phyloP scores from a whole-genome alignment of 495 filamentous ascomycete species.

The Echria macrotheca region DNA sequence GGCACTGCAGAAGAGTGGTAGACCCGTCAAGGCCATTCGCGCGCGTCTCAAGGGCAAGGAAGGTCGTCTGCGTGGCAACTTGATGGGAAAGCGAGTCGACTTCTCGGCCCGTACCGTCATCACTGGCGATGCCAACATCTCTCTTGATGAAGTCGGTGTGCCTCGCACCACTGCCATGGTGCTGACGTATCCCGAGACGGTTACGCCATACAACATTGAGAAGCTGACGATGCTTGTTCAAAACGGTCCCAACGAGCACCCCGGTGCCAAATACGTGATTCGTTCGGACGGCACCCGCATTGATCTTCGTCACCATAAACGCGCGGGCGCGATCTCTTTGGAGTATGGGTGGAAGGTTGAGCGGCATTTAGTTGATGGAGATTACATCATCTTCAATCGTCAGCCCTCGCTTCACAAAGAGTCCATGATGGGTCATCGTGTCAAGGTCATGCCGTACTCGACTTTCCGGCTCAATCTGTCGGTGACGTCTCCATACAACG shows the following conservation, averaged over 20 bases:
- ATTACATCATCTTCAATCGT: conserved; percentile 98
- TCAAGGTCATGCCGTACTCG: conserved; percentile 97
- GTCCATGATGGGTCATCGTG: conserved; percentile 99
- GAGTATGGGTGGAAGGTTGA: conserved; percentile 99
- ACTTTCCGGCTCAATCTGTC: conserved; percentile 97
- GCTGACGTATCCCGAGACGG: conserved; percentile 92
- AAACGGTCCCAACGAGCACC: conserved; percentile 90
- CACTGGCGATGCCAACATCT: conserved; percentile 94
- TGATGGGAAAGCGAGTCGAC: conserved; percentile 99
- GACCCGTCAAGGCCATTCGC: conserved; percentile 92
- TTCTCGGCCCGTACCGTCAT: conserved; percentile 99
- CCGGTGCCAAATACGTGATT: conserved; percentile 92
- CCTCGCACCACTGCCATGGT: conserved; percentile 83
- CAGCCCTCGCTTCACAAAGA: conserved; percentile 99
- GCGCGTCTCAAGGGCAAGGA: conserved; percentile 98
- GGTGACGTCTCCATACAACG: conserved; percentile 97
- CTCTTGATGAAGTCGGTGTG: conserved; percentile 93
- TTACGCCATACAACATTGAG: conserved; percentile 95
- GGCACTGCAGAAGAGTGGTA: conserved; percentile 91
- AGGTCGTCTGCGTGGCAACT: conserved; percentile 90
- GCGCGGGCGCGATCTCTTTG: conserved; percentile 72
- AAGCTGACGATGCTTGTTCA: conserved; percentile 82
- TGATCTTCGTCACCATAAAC: conserved; percentile 86
- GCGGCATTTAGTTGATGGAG: conserved; percentile 88
- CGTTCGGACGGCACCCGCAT: conserved; percentile 87